phyloP scores from a whole-genome alignment of 306 rosid species.

The Canavalia ensiformis region DNA sequence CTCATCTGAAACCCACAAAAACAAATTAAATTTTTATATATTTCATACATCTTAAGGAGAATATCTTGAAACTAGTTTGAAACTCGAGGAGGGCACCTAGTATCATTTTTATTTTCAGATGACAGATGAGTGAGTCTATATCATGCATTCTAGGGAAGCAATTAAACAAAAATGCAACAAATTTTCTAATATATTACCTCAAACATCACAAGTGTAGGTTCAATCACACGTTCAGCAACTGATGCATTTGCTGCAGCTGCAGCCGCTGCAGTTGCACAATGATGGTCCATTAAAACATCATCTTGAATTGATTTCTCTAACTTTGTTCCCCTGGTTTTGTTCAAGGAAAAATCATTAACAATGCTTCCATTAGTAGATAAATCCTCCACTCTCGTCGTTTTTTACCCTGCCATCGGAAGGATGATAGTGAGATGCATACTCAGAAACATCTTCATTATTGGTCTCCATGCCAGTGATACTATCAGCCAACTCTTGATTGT shows the following conservation, averaged over 20 bases:
- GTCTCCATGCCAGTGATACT: constrained; percentile 83
- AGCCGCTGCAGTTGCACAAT: constrained; percentile 55
- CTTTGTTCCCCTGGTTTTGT: constrained; percentile 61
- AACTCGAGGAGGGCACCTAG: background rate
- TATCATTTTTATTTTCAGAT: too few species aligned
- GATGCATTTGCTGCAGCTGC: constrained; percentile 80
- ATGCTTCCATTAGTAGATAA: constrained; percentile 65
- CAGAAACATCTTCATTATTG: constrained; percentile 67
- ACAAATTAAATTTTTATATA: background rate
- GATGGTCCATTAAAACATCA: constrained; percentile 65
- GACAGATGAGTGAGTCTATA: too few species aligned
- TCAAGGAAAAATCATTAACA: constrained; percentile 66
- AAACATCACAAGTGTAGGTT: constrained; percentile 95
- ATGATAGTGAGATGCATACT: constrained; percentile 54
- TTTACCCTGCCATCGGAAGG: constrained; percentile 71
- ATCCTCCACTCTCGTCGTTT: constrained; percentile 71
- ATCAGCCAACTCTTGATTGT: constrained; percentile 65
- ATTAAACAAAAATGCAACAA: constrained; percentile 31
- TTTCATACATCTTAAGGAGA: constrained; percentile 6
- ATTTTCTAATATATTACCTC: constrained; percentile 66
- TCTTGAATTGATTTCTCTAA: constrained; percentile 68
- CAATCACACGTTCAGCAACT: constrained; percentile 81
- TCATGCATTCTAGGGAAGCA: constrained; percentile 13
- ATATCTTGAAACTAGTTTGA: constrained; percentile 2
- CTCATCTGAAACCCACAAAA: background rate